A percentile compares a stretch with the other conserved stretches of the same genome.
Evolutionary conservation across 176 grass and related monocot genomes (phyloP).

Genomic region (Oryza punctata): DNA sequence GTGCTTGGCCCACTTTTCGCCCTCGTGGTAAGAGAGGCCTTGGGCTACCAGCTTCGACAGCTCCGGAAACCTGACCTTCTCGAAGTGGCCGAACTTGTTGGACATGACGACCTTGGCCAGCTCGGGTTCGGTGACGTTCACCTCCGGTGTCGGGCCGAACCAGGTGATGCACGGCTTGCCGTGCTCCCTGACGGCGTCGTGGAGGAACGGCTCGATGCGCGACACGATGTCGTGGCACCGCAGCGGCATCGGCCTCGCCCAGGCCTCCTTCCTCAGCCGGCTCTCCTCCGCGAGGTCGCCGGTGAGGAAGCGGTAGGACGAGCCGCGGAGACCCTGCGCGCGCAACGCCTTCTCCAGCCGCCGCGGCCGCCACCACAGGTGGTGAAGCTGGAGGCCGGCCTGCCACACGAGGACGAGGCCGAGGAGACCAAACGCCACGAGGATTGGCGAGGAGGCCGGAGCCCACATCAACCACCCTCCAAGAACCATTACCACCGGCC

Average conservation of each 20-base stretch:
- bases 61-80: slow-evolving; percentile 33
- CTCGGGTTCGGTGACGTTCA: slow-evolving; percentile 46
- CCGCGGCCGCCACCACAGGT: slow-evolving; percentile 52
- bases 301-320: slow-evolving; percentile 42
- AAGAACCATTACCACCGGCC: slow-evolving; percentile 9
- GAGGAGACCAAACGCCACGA: slow-evolving; percentile 23
- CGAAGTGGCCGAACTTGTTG: slow-evolving; percentile 56
- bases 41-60: slow-evolving; percentile 13
- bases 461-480: not conserved
- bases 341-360: slow-evolving; percentile 50
- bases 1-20: slow-evolving; percentile 59
- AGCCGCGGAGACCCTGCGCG: slow-evolving; percentile 59
- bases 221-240: slow-evolving; percentile 52
- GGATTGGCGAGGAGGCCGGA: slow-evolving; percentile 8
- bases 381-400: slow-evolving; percentile 26
- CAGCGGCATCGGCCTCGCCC: slow-evolving; percentile 46
- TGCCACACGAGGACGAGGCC: slow-evolving; percentile 30
- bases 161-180: slow-evolving; percentile 53
- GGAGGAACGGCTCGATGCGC: slow-evolving; percentile 44
- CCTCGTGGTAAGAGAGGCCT: slow-evolving; percentile 6
- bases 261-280: slow-evolving; percentile 34
- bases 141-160: slow-evolving; percentile 51
- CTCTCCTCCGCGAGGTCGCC: slow-evolving; percentile 46
- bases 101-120: slow-evolving; percentile 51
- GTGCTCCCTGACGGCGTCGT: slow-evolving; percentile 41